Evolutionary conservation across 1,139 yeast genomes (phyloP).

Genomic region (Groenewaldozyma auringiensis): DNA sequence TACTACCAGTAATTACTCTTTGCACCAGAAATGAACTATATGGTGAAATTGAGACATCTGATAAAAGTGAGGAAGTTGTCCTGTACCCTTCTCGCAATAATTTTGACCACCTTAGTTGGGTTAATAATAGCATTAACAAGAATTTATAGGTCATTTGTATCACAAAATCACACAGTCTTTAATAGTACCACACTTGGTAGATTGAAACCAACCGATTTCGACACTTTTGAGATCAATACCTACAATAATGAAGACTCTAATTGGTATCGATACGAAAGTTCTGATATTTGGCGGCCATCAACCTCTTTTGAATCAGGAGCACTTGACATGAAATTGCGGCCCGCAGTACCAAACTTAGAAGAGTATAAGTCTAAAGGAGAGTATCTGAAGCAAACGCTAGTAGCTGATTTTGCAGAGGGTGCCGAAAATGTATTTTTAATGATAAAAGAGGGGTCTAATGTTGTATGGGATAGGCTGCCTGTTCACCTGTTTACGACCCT

Average conservation of each 20-base stretch:
- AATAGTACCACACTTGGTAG: too few species aligned
- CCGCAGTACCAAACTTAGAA: conserved; percentile 8
- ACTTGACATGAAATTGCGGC: conserved; percentile 3
- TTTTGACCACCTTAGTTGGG: too few species aligned
- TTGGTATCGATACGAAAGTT: conserved; percentile 10
- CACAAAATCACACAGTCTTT: too few species aligned
- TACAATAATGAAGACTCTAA: neutral
- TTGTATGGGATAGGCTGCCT: conserved; percentile 32
- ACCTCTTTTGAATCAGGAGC: conserved; percentile 9
- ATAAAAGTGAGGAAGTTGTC: too few species aligned
- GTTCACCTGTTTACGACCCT: conserved; percentile 29
- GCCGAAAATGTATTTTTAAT: conserved; percentile 23
- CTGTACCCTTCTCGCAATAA: too few species aligned
- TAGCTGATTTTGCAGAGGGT: conserved; percentile 18
- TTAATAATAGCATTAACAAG: too few species aligned
- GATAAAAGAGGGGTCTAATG: conserved; percentile 32
- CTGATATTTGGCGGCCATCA: conserved; percentile 13
- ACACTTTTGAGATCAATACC: neutral
- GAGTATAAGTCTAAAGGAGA: conserved; percentile 4
- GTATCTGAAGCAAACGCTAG: conserved; percentile 17
- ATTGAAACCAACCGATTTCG: conserved; percentile 4
- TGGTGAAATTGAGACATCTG: too few species aligned
- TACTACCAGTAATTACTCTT: too few species aligned
- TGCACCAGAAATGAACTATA: too few species aligned
- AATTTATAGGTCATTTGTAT: too few species aligned